These are phyloP conservation scores for Diaporthe sp. DNA, from an alignment of 2,329 filamentous ascomycete species.

Conservation along the genomic window DNA sequence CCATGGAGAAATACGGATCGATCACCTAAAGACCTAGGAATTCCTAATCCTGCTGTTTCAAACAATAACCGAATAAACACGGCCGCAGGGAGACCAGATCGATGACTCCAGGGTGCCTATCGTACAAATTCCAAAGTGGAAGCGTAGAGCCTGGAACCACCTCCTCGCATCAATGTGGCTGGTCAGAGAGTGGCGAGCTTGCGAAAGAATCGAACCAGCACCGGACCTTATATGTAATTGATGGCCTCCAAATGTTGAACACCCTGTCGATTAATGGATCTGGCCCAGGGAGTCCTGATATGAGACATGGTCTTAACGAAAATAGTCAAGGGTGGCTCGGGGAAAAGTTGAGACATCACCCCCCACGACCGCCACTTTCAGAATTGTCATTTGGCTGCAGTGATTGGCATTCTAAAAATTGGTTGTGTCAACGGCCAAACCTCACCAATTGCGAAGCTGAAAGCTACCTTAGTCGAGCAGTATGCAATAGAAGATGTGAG, in stretches of 20 bases:
- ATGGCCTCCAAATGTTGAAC: background rate
- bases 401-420: no score
- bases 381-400: background rate
- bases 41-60: background rate
- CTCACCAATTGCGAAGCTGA: no score
- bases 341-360: constrained; percentile 7
- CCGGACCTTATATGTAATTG: background rate
- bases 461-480: no score
- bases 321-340: background rate
- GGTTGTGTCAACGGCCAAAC: background rate
- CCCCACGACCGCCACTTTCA: background rate
- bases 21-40: background rate
- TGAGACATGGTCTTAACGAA: constrained; percentile 20
- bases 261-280: background rate
- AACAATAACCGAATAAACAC: background rate
- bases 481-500: background rate
- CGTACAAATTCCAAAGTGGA: no score
- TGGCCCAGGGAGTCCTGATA: background rate
- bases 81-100: background rate
- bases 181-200: background rate
- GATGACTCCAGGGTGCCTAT: no score
- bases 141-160: background rate
- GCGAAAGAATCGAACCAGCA: background rate
- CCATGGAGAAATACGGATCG: background rate
- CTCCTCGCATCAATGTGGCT: background rate